These are phyloP conservation scores for Petunia secreta DNA, from an alignment of 257 asterid species.

Conservation along the genomic window DNA sequence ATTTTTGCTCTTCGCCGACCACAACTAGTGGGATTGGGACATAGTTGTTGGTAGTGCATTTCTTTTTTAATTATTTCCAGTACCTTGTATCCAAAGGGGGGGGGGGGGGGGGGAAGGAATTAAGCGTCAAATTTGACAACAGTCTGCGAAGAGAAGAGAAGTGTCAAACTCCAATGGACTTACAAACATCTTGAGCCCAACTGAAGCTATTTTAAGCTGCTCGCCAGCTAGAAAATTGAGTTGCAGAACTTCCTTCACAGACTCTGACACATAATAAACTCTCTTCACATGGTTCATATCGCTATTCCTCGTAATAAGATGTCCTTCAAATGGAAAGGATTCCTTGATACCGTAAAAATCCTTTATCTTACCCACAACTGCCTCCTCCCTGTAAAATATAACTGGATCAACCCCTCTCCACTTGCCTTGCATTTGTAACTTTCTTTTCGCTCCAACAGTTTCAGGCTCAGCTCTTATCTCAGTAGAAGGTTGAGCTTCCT, in stretches of 20 bases:
- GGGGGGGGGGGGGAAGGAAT: not conserved
- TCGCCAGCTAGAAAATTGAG: slow-evolving; percentile 83
- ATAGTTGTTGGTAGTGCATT: not conserved
- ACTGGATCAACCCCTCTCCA: slow-evolving; percentile 99
- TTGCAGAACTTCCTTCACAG: slow-evolving; percentile 85
- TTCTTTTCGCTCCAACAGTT: slow-evolving; percentile 61
- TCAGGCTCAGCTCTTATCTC: slow-evolving; percentile 43
- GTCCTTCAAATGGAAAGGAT: slow-evolving; percentile 74
- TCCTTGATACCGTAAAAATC: slow-evolving; percentile 89
- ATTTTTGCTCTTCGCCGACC: not conserved
- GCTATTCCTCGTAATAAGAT: slow-evolving; percentile 78
- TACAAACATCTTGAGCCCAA: slow-evolving; percentile 97
- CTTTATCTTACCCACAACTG: slow-evolving; percentile 56
- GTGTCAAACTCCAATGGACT: slow-evolving; percentile 39
- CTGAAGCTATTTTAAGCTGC: slow-evolving; percentile 95
- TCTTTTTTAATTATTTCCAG: not conserved
- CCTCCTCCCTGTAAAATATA: slow-evolving; percentile 74
- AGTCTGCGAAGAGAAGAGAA: not conserved
- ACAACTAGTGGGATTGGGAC: not conserved
- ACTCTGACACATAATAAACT: slow-evolving; percentile 73
- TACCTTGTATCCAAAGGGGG: too few relatives aligned
- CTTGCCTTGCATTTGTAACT: slow-evolving; percentile 88
- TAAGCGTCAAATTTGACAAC: not conserved
- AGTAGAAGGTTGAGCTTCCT: slow-evolving; percentile 46
- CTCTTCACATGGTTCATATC: slow-evolving; percentile 86